phyloP scores from a whole-genome alignment of 345 rosid genomes.

The Iberis pinnata region DNA sequence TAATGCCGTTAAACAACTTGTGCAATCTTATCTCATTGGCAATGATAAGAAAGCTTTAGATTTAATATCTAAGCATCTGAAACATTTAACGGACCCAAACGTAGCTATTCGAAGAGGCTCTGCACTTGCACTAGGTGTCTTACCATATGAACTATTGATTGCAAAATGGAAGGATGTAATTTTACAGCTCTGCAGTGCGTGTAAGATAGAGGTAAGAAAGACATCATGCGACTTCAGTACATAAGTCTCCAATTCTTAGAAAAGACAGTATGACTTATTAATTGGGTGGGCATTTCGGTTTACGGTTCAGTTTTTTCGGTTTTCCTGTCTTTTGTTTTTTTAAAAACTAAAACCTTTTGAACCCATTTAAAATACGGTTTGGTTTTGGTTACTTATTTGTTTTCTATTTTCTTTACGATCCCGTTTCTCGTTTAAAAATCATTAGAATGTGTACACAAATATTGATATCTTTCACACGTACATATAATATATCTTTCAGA shows the following conservation, averaged over 20 bases:
- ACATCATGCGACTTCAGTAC: constrained; percentile 6
- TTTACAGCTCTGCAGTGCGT: constrained; percentile 60
- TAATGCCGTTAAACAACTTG: constrained; percentile 62
- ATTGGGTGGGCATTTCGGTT: too few relatives aligned
- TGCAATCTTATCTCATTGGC: constrained; percentile 45
- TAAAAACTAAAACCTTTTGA: too few relatives aligned
- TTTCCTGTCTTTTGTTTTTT: too few relatives aligned
- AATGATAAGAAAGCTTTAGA: constrained; percentile 30
- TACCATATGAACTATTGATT: constrained; percentile 64
- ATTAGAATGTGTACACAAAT: too few relatives aligned
- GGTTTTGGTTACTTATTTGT: too few relatives aligned
- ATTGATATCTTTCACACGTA: too few relatives aligned
- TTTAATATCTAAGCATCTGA: constrained; percentile 53
- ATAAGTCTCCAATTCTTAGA: background rate
- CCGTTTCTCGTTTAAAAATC: too few relatives aligned
- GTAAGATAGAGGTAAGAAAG: constrained; percentile 66
- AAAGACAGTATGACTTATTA: too few relatives aligned
- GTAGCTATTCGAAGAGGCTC: constrained; percentile 90
- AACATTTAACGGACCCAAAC: constrained; percentile 65
- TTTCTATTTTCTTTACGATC: too few relatives aligned
- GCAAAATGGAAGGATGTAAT: constrained; percentile 57
- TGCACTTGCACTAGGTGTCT: constrained; percentile 76
- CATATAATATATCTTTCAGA: too few relatives aligned
- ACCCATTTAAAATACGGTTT: too few relatives aligned
- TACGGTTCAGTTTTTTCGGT: too few relatives aligned